phyloP scores from a whole-genome alignment of 108 stramenopile species.

The Cyclotella cryptica region DNA sequence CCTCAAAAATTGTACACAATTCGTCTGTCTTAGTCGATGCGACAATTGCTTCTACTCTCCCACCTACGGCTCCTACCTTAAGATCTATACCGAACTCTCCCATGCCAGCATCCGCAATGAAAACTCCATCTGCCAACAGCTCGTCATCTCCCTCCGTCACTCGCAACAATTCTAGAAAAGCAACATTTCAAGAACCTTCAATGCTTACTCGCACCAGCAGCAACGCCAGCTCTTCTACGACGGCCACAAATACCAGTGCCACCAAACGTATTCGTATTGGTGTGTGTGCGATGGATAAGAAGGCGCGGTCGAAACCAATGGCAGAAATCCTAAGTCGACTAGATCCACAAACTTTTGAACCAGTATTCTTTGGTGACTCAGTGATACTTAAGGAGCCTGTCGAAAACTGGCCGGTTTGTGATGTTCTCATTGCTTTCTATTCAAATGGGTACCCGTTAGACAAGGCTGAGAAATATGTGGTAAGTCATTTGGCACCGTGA shows the following conservation, averaged over 20 bases:
- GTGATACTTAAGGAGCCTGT: conserved; percentile 88
- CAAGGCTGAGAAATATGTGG: conserved; percentile 94
- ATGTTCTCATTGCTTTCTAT: conserved; percentile 97
- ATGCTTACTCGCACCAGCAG: conserved; percentile 26
- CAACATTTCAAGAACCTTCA: conserved; percentile 34
- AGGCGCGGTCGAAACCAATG: conserved; percentile 97
- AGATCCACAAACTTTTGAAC: conserved; percentile 74
- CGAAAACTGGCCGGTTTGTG: conserved; percentile 94
- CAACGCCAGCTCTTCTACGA: conserved; percentile 34
- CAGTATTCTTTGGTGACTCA: conserved; percentile 95
- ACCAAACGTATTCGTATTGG: conserved; percentile 85
- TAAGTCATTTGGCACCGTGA: conserved; percentile 32
- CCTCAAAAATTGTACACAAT: not conserved
- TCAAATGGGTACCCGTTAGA: conserved; percentile 84
- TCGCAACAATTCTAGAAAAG: conserved; percentile 18
- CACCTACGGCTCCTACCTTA: not conserved
- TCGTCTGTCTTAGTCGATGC: not conserved
- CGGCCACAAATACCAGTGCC: conserved; percentile 9
- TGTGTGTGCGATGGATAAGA: conserved; percentile 98
- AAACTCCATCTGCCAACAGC: not conserved
- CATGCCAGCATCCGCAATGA: conserved; percentile 25
- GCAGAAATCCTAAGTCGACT: conserved; percentile 93
- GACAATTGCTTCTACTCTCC: conserved; percentile 3
- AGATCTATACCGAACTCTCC: conserved; percentile 18
- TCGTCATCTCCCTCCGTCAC: not conserved